These are phyloP conservation scores for Ophiostoma himal-ulmi DNA, from an alignment of 2,329 filamentous ascomycete genomes.

Conservation along the genomic window DNA sequence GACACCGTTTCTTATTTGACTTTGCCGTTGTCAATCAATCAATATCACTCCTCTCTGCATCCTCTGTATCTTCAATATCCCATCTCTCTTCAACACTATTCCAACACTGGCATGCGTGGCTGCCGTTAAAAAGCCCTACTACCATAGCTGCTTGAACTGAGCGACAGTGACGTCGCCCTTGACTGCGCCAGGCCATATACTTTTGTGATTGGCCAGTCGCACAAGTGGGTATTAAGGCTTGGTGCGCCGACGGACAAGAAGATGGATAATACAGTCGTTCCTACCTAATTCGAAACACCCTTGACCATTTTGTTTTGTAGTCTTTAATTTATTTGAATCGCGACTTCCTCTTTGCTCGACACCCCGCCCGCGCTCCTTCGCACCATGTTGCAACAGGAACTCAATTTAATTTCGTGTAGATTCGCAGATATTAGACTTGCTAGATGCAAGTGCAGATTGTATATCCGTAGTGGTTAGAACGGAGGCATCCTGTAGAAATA, in stretches of 20 bases:
- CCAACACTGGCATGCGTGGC: constrained; percentile 3
- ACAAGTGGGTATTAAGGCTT: neutral
- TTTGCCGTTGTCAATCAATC: neutral
- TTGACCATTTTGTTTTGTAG: neutral
- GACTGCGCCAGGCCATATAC: neutral
- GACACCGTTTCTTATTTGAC: neutral
- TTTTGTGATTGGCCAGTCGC: neutral
- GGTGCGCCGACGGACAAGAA: neutral
- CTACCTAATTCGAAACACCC: neutral
- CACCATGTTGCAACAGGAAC: constrained; percentile 1
- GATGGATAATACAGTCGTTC: neutral
- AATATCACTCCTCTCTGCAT: neutral
- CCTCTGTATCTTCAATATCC: neutral
- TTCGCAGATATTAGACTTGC: no score
- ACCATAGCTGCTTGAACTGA: neutral
- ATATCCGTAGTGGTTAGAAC: no score
- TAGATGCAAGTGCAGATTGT: neutral
- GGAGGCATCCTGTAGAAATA: neutral
- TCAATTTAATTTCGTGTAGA: neutral
- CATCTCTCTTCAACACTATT: neutral
- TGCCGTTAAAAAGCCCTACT: constrained; percentile 5
- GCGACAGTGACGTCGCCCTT: neutral
- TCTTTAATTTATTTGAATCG: neutral
- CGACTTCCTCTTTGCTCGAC: constrained; percentile 1
- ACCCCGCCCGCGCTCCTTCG: neutral